Evolutionary conservation across 768 basidiomycete genomes (phyloP), one percentile per base, ranked within the genome.

Genomic region (Amanita brunnescens): DNA sequence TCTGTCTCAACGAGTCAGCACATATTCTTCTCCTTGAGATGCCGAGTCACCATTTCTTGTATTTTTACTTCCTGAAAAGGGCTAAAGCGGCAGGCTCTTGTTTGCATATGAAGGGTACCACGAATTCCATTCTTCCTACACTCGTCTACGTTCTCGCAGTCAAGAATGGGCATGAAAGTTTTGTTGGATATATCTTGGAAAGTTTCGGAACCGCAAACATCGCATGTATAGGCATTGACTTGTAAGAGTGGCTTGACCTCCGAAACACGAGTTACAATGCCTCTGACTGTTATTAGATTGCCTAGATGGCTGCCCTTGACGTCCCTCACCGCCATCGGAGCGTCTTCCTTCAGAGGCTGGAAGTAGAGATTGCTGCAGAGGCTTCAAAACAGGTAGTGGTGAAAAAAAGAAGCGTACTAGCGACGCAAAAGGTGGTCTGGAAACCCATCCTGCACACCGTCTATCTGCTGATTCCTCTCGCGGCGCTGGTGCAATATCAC

Each of bases 41-140:
- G 10, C 38, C 6, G 1, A 59, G 74, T 55, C 52, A 89, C 93
- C 94, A 99, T 95, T 67, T 99, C 96, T 65, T 99, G 96, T 50
- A 99, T 94, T 68, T 95, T 95, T 54, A 96, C 81, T 67, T 99
- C 96, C 64, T 99, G 96, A 75, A 98, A 99, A 0, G 96, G 94
- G 59, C 85, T 89, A 67, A 99, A 99, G 49, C 94, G 82, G 68
- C 91, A 92, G 18, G 96, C 96, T 40, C 96, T 80, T 5, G 96
- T 99, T 68, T 98, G 96, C 95, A 98, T 97, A 62, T 96, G 91
- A 48, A 99, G 70, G 18, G 90, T 86, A 8, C 94, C 94, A n/a
- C 74, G 83, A 47, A 91, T 82, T 10, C 81, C 78, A 61, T 99
- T 93, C 68, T 82, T 85, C 65, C 79, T 77, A 67, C 96, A 99